Evolutionary conservation across 345 rosid genomes (phyloP), one percentile per base, ranked within the genome.

Genomic region (Clarkia xantiana): DNA sequence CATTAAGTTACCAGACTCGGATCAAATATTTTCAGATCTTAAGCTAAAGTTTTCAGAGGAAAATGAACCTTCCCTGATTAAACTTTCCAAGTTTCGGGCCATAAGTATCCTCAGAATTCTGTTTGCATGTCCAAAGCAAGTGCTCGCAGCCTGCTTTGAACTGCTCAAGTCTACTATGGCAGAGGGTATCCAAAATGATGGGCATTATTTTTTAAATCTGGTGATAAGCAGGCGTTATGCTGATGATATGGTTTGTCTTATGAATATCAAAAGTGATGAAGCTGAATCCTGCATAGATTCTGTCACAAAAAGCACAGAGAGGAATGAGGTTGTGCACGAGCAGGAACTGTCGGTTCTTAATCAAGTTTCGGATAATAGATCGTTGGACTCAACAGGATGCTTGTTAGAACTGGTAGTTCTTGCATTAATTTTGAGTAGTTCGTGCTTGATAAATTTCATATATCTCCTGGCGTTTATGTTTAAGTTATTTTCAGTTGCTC

Each of bases 101-200:
- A 55, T 86, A 49, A 64, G 81, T 65, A 63, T 82, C 45, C 69
- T 91, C 34, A 57, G 73, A 62, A 60, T 91, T 60, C 76, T 84
- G 64, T 80, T 78, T 63, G 70, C 66, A 54, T 70, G 68, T 62
- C 85, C 96, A 10, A 84, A 75, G 69, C 65, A 74, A 53, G 44
- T 84, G 51, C 77, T 91, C 50, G 71, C 76, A 47, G 84, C 79
- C 42, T 81, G 87, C 64, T 86, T 86, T 74, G 90, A 80, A 59
- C 82, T 81, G 60, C 60, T 81, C 57, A 65, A 58, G 17, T 66
- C 82, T 38, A 48, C 83, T 58, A 60, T 59, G 42, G 55, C 71
- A 2, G 87, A 84, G 57, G 82, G 67, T 57, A 59, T 71, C 63
- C 74, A 68, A 55, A 71, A 55, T 17, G 44, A 40, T 43, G 96